Evolutionary conservation across 106 monocot species (phyloP), one percentile per base, ranked within the genome.

Genomic region (Dioscorea dumetorum): DNA sequence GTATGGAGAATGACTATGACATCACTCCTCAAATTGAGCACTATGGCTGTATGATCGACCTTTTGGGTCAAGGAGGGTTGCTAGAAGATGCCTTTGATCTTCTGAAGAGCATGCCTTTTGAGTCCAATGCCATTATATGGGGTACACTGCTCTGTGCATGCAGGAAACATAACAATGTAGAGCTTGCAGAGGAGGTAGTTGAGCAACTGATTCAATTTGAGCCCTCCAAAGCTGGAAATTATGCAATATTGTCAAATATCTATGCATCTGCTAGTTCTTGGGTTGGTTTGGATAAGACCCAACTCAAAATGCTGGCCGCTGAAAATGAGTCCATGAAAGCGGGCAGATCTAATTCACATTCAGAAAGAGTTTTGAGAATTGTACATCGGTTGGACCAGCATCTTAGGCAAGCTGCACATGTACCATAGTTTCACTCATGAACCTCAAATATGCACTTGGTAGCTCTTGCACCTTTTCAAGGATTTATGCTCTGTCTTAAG

Each of bases 11-110:
- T 31, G 84, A 90, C 20, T 85, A 82, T 65, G 77, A 77, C 8
- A 73, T 94, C 35, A 19, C 61, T 16, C 94, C 94, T 7, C 74
- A 87, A 62, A 72, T 94, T n/a, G 90, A 90, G 82, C 94, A 94
- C 57, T 94, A 84, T 51, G 94, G 94, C 50, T 87, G 87, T 69
- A 78, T 94, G 79, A 63, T 94, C 11, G 87, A 94, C 66, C 79
- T 94, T 71, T 81, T 94, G 1, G 84, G 90, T 0, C 84, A 90
- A 20, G 74, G 73, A 6, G 94, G 94, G 5, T 77, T 78, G 16
- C 65, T 94, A 23, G 61, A 74, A 16, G 90, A 94, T 50, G 94
- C 94, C 2, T 80, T 85, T 32, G 65, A 80, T 19, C 70, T 94
- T 10, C 73, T 76, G 2, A 74, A 64, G 61, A 73, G 28, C 31